Evolutionary conservation across 164 flowering plant genomes (phyloP).

Genomic region (Brasenia schreberi): DNA sequence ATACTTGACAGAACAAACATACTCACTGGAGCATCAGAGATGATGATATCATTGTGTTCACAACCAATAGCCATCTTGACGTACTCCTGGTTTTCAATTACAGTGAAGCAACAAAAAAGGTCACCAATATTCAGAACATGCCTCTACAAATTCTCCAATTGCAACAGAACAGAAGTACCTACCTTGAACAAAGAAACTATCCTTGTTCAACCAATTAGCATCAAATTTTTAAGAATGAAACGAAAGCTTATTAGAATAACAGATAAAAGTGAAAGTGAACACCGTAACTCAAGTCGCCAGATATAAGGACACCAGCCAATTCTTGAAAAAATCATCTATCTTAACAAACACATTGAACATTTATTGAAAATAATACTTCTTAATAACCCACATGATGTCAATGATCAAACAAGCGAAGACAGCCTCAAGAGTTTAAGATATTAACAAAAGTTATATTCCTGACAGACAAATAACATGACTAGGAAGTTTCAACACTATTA

Average conservation of each 20-base stretch:
- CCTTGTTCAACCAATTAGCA: not conserved
- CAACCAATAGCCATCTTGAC: slow-evolving; percentile 1
- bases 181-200: not conserved
- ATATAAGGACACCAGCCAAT: no score
- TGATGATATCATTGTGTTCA: not conserved
- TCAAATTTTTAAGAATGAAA: no score
- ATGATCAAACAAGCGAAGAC: no score
- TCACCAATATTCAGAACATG: not conserved
- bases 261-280: not conserved
- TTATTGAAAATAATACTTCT: no score
- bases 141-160: not conserved
- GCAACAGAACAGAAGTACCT: not conserved
- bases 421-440: no score
- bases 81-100: not conserved
- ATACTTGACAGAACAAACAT: slow-evolving; percentile 3
- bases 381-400: no score
- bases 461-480: no score
- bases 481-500: no score
- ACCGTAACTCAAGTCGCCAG: not conserved
- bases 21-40: slow-evolving; percentile 1
- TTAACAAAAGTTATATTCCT: no score
- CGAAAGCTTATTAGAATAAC: not conserved
- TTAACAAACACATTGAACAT: no score
- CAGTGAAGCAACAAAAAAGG: not conserved
- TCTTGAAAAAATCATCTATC: no score